Evolutionary conservation across 2,329 filamentous ascomycete species (phyloP).

Genomic region (Curvularia eragrostidis): DNA sequence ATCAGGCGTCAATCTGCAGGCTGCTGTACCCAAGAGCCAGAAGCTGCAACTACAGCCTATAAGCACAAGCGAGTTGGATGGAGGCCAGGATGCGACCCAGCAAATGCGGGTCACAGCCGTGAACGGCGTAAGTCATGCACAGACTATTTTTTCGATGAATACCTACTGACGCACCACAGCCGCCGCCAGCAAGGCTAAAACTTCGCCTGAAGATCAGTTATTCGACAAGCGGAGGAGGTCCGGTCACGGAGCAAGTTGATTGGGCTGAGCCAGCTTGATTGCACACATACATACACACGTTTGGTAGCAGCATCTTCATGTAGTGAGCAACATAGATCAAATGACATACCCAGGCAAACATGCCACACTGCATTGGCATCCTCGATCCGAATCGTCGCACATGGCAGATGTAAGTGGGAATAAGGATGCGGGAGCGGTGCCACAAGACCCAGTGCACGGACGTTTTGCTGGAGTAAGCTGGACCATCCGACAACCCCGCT

Average conservation of each 20-base stretch:
- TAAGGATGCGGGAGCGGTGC: constrained; percentile 24
- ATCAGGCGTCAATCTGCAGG: constrained; percentile 82
- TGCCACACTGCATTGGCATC: constrained; percentile 2
- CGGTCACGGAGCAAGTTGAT: constrained; percentile 90
- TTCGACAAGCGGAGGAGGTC: constrained; percentile 70
- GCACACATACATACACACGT: background rate
- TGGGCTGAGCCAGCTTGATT: constrained; percentile 80
- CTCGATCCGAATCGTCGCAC: background rate
- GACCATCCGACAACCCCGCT: constrained; percentile 11
- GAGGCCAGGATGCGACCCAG: constrained; percentile 85
- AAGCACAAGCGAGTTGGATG: constrained; percentile 76
- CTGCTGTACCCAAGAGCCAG: constrained; percentile 94
- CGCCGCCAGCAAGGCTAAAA: constrained; percentile 71
- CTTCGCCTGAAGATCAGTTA: constrained; percentile 87
- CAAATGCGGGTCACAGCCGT: constrained; percentile 85
- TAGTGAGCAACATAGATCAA: constrained; percentile 18
- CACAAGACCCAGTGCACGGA: constrained; percentile 11
- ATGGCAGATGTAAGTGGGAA: constrained; percentile 8
- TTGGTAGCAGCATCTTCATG: constrained; percentile 11
- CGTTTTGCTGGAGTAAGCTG: constrained; percentile 3
- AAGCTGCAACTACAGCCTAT: constrained; percentile 92
- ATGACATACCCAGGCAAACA: constrained; percentile 19
- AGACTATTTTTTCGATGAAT: background rate
- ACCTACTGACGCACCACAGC: constrained; percentile 58
- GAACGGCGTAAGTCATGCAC: constrained; percentile 76